These are phyloP conservation scores for Odontarrhena argentea DNA, from an alignment of 345 rosid species.

Conservation along the genomic window DNA sequence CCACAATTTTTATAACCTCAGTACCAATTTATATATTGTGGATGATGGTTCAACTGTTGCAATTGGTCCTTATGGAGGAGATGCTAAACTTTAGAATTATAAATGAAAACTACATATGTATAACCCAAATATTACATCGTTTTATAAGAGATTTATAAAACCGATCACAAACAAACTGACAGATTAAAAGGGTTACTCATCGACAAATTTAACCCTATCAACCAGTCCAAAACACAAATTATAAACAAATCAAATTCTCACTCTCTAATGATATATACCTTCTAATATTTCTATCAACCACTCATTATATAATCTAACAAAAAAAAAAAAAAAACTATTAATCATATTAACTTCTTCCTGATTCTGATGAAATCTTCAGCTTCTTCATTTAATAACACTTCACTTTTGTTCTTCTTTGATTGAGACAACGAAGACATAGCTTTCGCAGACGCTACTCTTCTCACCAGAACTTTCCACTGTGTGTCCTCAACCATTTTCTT, in stretches of 20 bases:
- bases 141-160: not conserved
- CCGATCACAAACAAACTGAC: slow-evolving; percentile 3
- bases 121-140: too few relatives aligned
- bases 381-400: slow-evolving; percentile 28
- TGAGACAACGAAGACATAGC: slow-evolving; percentile 63
- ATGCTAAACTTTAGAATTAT: too few relatives aligned
- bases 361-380: slow-evolving; percentile 40
- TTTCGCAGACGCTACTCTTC: slow-evolving; percentile 78
- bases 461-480: slow-evolving; percentile 74
- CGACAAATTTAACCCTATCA: slow-evolving; percentile 38
- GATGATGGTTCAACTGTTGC: too few relatives aligned
- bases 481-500: slow-evolving; percentile 50
- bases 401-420: slow-evolving; percentile 47
- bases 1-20: too few relatives aligned
- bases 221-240: slow-evolving; percentile 19
- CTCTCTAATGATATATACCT: slow-evolving; percentile 19
- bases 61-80: too few relatives aligned
- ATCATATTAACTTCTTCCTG: slow-evolving; percentile 22
- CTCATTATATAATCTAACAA: not conserved
- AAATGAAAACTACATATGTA: too few relatives aligned
- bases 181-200: slow-evolving; percentile 35
- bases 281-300: not conserved
- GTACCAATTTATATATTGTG: too few relatives aligned
- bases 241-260: slow-evolving; percentile 3
- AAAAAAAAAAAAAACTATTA: not conserved